Percentiles rank a stretch among this genome's conserved stretches.
These are phyloP conservation scores for Tylopilus plumbeoviolaceoides DNA, from an alignment of 768 basidiomycete species.

Conservation along the genomic window DNA sequence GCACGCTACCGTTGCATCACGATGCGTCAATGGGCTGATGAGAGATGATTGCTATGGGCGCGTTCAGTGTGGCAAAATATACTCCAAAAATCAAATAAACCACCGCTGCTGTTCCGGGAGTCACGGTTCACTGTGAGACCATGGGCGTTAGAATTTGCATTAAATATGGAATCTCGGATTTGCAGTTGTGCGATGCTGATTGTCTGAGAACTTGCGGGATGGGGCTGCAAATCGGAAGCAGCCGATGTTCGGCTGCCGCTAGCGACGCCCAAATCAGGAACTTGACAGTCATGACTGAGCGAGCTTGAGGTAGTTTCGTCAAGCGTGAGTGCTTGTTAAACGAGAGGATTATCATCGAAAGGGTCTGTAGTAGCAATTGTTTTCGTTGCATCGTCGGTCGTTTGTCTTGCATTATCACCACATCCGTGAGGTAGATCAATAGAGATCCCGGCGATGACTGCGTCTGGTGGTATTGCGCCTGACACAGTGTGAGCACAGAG, in stretches of 20 bases:
- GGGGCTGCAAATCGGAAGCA: not conserved
- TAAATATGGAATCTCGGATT: conserved; percentile 4
- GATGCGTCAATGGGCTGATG: too few species aligned
- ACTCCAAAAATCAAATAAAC: not conserved
- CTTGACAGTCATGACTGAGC: not conserved
- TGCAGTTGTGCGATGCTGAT: not conserved
- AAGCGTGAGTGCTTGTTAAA: not conserved
- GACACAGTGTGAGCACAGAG: not conserved
- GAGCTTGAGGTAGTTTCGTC: not conserved
- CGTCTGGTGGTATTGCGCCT: not conserved
- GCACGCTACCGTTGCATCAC: too few species aligned
- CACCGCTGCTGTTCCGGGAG: not conserved
- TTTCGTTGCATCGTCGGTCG: not conserved
- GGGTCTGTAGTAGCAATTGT: not conserved
- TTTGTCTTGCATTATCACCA: not conserved
- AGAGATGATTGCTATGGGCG: too few species aligned
- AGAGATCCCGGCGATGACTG: not conserved
- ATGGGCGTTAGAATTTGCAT: not conserved
- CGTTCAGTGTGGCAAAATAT: too few species aligned
- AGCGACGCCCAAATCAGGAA: too few species aligned
- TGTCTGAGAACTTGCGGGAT: not conserved
- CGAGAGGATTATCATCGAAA: conserved; percentile 1
- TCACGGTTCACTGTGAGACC: not conserved
- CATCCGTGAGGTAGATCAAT: not conserved
- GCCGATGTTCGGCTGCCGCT: not conserved